Percentiles rank a stretch among this genome's conserved stretches.
These are phyloP conservation scores for Phytophthora chlamydospora DNA, from an alignment of 352 stramenopile species.

Conservation along the genomic window DNA sequence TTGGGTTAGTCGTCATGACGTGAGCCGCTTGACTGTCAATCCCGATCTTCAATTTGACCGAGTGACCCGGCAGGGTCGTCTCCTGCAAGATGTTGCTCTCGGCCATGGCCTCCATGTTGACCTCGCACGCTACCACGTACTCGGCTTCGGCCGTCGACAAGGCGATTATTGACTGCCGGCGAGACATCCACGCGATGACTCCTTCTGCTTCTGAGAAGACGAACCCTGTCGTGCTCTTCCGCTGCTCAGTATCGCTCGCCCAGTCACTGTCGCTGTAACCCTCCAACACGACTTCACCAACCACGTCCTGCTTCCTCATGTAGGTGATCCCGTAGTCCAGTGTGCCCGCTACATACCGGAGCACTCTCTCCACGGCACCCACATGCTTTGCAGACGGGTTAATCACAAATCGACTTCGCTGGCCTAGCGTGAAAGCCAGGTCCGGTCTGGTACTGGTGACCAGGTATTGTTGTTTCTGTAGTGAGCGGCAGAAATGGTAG, in stretches of 20 bases:
- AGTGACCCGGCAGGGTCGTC: too few relatives aligned
- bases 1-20: too few relatives aligned
- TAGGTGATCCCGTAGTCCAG: background rate
- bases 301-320: too few relatives aligned
- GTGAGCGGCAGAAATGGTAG: too few relatives aligned
- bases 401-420: background rate
- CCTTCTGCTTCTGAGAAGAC: background rate
- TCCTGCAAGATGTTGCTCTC: too few relatives aligned
- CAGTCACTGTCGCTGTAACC: background rate
- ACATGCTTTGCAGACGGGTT: background rate
- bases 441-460: slow-evolving; percentile 1
- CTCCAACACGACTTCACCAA: slow-evolving; percentile 4
- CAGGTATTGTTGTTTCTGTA: too few relatives aligned
- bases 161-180: background rate
- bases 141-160: background rate
- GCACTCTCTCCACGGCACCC: background rate
- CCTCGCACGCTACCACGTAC: background rate
- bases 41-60: too few relatives aligned
- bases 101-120: too few relatives aligned
- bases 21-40: too few relatives aligned
- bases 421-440: background rate
- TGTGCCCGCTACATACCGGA: slow-evolving; percentile 2
- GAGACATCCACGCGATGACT: slow-evolving; percentile 4
- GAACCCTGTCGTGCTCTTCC: background rate
- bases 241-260: background rate